Evolutionary conservation across 2,329 filamentous ascomycete genomes (phyloP), one percentile per base, ranked within the genome.

Genomic region (Arthrocladium fulminans): DNA sequence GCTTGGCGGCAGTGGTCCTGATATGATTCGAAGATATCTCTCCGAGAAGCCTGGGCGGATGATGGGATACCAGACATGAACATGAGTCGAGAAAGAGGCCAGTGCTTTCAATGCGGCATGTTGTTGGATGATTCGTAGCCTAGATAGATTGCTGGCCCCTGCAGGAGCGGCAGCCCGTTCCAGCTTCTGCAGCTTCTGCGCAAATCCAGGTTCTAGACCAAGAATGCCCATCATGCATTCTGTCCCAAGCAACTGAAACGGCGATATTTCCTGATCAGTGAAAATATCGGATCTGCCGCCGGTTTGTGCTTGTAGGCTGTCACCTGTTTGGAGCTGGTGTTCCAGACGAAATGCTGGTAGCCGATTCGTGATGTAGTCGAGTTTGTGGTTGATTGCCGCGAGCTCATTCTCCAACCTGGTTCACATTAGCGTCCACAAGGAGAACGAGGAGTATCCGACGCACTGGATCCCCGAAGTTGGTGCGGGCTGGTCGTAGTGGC

Each of bases 21-120:
- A 54, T 7, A 61, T 56, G n/a, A 50, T 46, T 10, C 50, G 44
- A 19, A 53, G 54, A 45, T 59, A 60, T 6, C 52, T 34, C 8
- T 51, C 54, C 4, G 57, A 49, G 43, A 59, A 61, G 12, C 54
- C 50, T 13, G 49, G 48, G 13, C 47, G 50, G 4, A 63, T 47
- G 15, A 63, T 53, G 4, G 61, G 61, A 49, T 61, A 63, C 52
- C 57, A 61, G 13, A 37, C 34, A 40, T 63, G 60, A n/a, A 63
- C 52, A 24, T 54, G 44, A 2, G 52, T 50, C 3, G 58, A 62
- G 48, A 62, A 62, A 25, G 50, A 49, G 2, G 47, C 51, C 13
- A 63, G 48, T 2, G 54, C 59, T 20, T 46, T 50, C 3, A 47
- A n/a, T 20, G 51, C 49, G 8, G 50, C 50, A 23, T 58, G 46